Evolutionary conservation across 225 moss, liverwort and hornwort species (phyloP), one percentile per base, ranked within the genome.

Genomic region (Asterella californica): DNA sequence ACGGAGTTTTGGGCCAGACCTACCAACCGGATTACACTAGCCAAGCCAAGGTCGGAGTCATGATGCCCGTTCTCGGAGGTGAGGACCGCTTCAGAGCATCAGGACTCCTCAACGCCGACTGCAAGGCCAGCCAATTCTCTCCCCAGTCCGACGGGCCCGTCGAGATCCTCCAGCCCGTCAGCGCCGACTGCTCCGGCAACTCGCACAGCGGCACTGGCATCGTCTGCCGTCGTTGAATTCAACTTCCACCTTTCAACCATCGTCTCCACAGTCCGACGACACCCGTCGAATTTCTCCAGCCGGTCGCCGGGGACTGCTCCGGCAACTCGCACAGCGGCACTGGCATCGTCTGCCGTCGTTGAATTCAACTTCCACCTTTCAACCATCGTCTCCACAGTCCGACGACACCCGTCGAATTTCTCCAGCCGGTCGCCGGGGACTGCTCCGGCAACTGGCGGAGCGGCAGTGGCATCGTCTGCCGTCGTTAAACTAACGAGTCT

Each of bases 1-100:
- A 89, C 67, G 92, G 90, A 37, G 83, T 90, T 61, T 25, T 92
- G 37, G 90, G 92, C 0, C 87, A 90, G 82, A 92, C 90, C 0
- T 92, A 92, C 85, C 87, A 89, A 64, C 90, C 88, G 0, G 80
- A 68, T 5, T 91, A 85, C 46, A 76, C 86, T 30, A 91, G 83
- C 79, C 55, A 71, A 21, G 86, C 82, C 47, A 90, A 87, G 83
- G 69, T 78, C 2, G 88, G 82, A 5, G 90, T 91, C 37, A 84
- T 70, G 0, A 91, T 86, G 88, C 91, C 87, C 15, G 80, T 85
- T 9, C 79, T 88, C 84, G 88, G 87, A 25, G 87, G 90, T 2
- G 88, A 88, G 50, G 87, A 90, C 29, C 80, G 87, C 0, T 91
- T 88, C 72, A 42, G 79, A 1, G 54, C 87, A n/a, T 82, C 90